Conservation (phyloP, 164 flowering plant species). For the Buxus sempervirens region DNA sequence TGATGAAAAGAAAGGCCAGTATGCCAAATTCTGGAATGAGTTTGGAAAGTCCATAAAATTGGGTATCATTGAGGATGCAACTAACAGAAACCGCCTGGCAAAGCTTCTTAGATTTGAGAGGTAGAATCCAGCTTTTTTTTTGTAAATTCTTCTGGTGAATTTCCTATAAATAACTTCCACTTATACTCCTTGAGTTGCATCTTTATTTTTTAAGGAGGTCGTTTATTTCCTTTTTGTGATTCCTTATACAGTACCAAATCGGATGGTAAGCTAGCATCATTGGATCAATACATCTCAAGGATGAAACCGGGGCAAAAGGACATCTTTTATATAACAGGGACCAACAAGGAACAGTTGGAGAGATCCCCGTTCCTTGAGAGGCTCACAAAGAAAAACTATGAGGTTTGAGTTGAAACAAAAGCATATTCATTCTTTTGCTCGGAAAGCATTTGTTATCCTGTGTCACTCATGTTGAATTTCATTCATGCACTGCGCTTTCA, state of each 20-base stretch:
- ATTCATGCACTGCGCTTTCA: background rate
- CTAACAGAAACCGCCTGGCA: conserved; percentile 91
- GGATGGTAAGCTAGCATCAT: conserved; percentile 76
- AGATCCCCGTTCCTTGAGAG: conserved; percentile 98
- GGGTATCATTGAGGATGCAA: conserved; percentile 94
- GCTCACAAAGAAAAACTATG: conserved; percentile 81
- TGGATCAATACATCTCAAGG: conserved; percentile 92
- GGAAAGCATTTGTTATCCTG: no score
- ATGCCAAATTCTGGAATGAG: conserved; percentile 93
- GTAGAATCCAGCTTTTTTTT: conserved; percentile 27
- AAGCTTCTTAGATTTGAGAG: conserved; percentile 95
- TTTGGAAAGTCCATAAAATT: conserved; percentile 96
- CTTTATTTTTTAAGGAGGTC: conserved; percentile 4
- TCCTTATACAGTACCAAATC: conserved; percentile 64
- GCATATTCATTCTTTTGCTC: background rate
- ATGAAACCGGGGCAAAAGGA: conserved; percentile 96
- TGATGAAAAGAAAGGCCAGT: conserved; percentile 89
- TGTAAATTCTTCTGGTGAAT: background rate
- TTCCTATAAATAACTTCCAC: background rate
- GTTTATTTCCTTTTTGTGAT: background rate
- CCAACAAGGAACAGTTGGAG: conserved; percentile 89
- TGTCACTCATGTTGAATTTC: no score
- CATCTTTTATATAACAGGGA: conserved; percentile 90
- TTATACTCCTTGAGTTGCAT: background rate
- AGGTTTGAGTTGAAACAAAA: conserved; percentile 40